Evolutionary conservation across 2,329 filamentous ascomycete genomes (phyloP), one percentile per base, ranked within the genome.

Genomic region (Sclerotiophoma versabilis): DNA sequence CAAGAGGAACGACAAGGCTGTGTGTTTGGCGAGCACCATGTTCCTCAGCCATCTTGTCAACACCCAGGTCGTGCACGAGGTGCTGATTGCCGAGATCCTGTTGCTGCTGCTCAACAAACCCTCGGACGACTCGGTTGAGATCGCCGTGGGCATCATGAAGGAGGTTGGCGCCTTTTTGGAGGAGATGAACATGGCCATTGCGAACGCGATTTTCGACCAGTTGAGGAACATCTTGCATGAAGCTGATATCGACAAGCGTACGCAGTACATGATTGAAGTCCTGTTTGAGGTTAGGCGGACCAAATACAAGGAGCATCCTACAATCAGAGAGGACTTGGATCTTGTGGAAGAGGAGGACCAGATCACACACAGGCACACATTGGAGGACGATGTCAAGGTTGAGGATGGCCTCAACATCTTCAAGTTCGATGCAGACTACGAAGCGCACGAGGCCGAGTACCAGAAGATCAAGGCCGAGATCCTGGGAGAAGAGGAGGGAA

Each of bases 201-300:
- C 92, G 25, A 85, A 93, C 62, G 90, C 89, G 20, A 92, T 99
- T 7, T 99, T 96, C 71, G 95, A 99, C 70, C 93, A 96, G 75
- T 96, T 99, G 80, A 83, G 95, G 65, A 93, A 89, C 66, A 97
- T 98, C 60, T 80, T 99, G 8, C 93, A 99, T 78, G 95, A 99
- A 75, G 92, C 92, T 37, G 93, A 95, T 70, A 96, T 99, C 73
- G 93, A 98, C 72, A 97, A 96, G 81, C 85, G 95, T 61, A 93
- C 93, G n/a, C 95, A 99, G 77, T 99, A 98, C 77, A 96, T 96
- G 91, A 93, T 99, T 52, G 95, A 99, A 75, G 95, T 98, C 5
- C 79, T 99, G 36, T 99, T 99, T 74, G 93, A 99, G 78, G 89
- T 97, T 50, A 86, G 95, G 60, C 96, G 97, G 77, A 93, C 98